Percentiles rank a stretch among this genome's conserved stretches.
phyloP scores from a whole-genome alignment of 768 basidiomycete species.

The Boletus sp. region DNA sequence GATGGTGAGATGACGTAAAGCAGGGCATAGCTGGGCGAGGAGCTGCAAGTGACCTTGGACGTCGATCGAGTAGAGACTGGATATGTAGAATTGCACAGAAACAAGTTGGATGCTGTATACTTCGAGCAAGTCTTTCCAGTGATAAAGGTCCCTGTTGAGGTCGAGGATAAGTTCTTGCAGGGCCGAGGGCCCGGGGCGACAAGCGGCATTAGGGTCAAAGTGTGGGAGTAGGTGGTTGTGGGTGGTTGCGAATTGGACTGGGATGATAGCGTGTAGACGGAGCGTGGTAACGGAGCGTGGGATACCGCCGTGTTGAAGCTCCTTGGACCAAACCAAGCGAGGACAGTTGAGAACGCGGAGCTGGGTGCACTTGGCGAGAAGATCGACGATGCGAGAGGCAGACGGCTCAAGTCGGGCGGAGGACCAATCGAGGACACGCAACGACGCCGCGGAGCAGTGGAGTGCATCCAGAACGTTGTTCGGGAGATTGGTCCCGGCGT shows the following conservation, averaged over 20 bases:
- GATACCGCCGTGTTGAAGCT: background rate
- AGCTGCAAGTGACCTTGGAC: background rate
- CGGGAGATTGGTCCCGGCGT: background rate
- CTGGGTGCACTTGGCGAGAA: slow-evolving; percentile 13
- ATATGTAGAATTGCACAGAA: slow-evolving; percentile 12
- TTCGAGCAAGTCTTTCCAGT: slow-evolving; percentile 15
- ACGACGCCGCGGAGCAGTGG: slow-evolving; percentile 8
- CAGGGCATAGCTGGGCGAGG: slow-evolving; percentile 14
- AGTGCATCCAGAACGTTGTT: slow-evolving; percentile 16
- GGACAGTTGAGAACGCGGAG: slow-evolving; percentile 17
- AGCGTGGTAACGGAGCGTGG: slow-evolving; percentile 17
- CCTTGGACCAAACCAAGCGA: slow-evolving; percentile 8
- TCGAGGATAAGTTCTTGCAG: slow-evolving; percentile 21
- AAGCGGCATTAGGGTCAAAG: background rate
- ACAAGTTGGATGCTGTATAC: slow-evolving; percentile 15
- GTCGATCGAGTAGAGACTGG: background rate
- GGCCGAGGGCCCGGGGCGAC: background rate
- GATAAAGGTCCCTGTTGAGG: background rate
- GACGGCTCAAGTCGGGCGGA: background rate
- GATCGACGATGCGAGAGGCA: background rate
- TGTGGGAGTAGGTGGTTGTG: background rate
- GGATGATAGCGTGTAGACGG: background rate
- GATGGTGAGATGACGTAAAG: slow-evolving; percentile 20
- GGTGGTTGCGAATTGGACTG: background rate
- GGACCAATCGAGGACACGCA: slow-evolving; percentile 23